These are phyloP conservation scores for Eimeria maxima DNA, from an alignment of 169 alveolate species.

Conservation along the genomic window DNA sequence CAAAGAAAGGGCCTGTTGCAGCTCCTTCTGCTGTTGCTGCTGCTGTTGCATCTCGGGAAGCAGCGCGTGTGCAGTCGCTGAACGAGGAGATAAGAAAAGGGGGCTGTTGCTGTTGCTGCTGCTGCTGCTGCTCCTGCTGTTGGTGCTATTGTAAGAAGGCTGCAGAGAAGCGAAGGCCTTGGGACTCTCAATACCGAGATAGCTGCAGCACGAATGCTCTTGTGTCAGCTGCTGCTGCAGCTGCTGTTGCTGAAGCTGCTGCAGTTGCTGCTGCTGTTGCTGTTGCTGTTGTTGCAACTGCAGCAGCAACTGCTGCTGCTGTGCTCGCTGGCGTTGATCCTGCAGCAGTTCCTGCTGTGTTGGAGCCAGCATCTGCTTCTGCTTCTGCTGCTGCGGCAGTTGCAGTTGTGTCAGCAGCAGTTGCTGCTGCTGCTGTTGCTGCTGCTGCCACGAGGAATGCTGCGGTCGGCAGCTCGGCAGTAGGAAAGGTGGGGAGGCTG, in stretches of 20 bases:
- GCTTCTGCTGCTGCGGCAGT: neutral
- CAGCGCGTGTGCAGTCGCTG: slow-evolving; percentile 95
- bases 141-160: neutral
- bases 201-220: slow-evolving; percentile 13
- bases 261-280: slow-evolving; percentile 5
- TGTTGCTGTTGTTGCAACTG: neutral
- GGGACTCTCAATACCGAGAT: neutral
- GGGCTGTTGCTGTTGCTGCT: slow-evolving; percentile 9
- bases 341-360: neutral
- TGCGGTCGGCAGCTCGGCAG: slow-evolving; percentile 20
- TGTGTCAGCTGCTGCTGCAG: slow-evolving; percentile 83
- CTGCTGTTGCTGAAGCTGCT: slow-evolving; percentile 14
- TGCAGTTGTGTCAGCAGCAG: neutral
- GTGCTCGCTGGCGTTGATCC: neutral
- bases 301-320: neutral
- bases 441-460: slow-evolving; percentile 9
- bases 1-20: slow-evolving; percentile 9
- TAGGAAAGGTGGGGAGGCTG: slow-evolving; percentile 20
- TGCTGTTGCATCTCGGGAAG: slow-evolving; percentile 94
- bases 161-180: neutral
- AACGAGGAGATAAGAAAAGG: neutral
- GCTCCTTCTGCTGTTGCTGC: neutral
- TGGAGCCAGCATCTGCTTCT: neutral
- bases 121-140: slow-evolving; percentile 4
- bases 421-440: slow-evolving; percentile 21